Conservation (phyloP, 441 rosid species). For the Adansonia gregorii region DNA sequence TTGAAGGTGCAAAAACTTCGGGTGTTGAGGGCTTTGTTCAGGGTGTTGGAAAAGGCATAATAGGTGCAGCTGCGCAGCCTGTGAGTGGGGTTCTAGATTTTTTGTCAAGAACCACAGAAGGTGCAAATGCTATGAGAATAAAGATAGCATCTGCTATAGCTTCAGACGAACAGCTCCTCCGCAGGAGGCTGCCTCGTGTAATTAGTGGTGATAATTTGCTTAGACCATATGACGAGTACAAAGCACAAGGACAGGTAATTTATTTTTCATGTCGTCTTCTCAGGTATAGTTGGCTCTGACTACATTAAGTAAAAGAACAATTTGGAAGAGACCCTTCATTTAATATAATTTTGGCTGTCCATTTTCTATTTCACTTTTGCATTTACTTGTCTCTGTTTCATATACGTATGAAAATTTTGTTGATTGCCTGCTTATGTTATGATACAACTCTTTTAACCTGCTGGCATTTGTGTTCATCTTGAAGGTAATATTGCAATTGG, state of each 20-base stretch:
- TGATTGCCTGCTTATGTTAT: conserved; percentile 13
- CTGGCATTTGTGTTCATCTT: conserved; percentile 31
- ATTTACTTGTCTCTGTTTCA: not conserved
- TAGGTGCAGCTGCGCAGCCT: conserved; percentile 99
- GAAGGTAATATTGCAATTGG: conserved; percentile 94
- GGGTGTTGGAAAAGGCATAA: conserved; percentile 97
- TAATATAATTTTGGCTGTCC: not conserved
- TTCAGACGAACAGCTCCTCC: conserved; percentile 98
- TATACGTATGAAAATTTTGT: conserved; percentile 14
- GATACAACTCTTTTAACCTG: conserved; percentile 21
- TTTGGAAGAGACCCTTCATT: not conserved
- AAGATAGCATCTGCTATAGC: conserved; percentile 95
- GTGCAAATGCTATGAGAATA: conserved; percentile 99
- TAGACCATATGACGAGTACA: conserved; percentile 82
- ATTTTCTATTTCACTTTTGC: not conserved
- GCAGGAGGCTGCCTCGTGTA: conserved; percentile 89
- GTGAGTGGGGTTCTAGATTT: conserved; percentile 99
- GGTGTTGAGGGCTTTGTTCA: conserved; percentile 99
- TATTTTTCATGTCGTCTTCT: not conserved
- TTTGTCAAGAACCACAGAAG: conserved; percentile 98
- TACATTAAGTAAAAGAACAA: not conserved
- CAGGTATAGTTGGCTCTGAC: not conserved
- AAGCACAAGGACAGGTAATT: conserved; percentile 91
- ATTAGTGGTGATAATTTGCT: conserved; percentile 91
- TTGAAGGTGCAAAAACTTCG: conserved; percentile 95